Evolutionary conservation across 306 rosid genomes (phyloP), one percentile per base, ranked within the genome.

Genomic region (Crataegus laevigata): DNA sequence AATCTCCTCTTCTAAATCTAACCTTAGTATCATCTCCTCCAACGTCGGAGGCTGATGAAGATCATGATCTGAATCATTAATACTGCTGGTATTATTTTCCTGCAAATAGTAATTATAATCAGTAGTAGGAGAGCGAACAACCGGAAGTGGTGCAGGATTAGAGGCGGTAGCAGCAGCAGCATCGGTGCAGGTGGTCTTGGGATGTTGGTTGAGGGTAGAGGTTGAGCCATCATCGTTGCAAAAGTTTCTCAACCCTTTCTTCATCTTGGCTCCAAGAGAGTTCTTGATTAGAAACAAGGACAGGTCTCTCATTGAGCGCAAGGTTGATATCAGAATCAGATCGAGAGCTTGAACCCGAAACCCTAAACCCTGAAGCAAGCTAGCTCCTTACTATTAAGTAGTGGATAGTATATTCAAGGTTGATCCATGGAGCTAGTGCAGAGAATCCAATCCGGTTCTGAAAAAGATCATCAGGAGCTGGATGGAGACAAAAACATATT

Each of bases 281-380:
- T 93, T 93, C 73, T 89, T 91, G 81, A 93, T 84, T 45, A 87
- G 84, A 84, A 91, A 85, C 62, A 93, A 89, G 18, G 97, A 90
- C 67, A 88, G 82, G 66, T 88, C 88, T 79, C 87, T 85, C 87
- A 85, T 81, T 30, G 70, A 58, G 62, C 5, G 26, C 29, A 7
- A 11, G 62, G 18, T 57, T 7, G 12, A 40, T 40, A 40, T 40
- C 43, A 40, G 43, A 40, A 40, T 9, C 43, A 40, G 12, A 9
- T 40, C 12, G 43, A 40, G 43, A 40, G 43, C 12, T 40, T 40
- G 12, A 40, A 10, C 43, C 43, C 43, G 3, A 40, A 40, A 40
- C 43, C 43, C 43, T 40, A 36, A 36, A 7, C 2, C 2, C 40
- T 36, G 40, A 40, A 40, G 43, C 43, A 40, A 40, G 43, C 43